Conservation (phyloP, 371 early-diverging fungal species). For the Polyrhizophydium stewartii region DNA sequence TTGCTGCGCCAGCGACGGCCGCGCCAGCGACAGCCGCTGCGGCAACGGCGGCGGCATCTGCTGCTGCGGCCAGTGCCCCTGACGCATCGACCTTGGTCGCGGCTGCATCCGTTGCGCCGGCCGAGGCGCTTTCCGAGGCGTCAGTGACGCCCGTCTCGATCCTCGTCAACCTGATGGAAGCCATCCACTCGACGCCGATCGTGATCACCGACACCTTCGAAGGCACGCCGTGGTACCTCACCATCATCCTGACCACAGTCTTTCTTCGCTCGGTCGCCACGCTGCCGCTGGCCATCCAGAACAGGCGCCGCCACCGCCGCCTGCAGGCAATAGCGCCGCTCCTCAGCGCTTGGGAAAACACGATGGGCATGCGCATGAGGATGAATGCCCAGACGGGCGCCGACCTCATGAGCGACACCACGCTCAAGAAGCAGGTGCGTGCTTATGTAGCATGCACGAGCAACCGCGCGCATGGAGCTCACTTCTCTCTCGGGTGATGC, state of each 20-base stretch:
- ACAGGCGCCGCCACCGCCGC: conserved; percentile 56
- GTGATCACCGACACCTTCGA: no score
- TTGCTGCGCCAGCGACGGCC: no score
- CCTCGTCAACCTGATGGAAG: neutral
- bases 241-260: conserved; percentile 58
- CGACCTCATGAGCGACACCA: no score
- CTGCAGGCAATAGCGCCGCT: conserved; percentile 59
- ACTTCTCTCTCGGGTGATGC: neutral
- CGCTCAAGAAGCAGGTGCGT: neutral
- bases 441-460: neutral
- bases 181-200: neutral
- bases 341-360: conserved; percentile 59
- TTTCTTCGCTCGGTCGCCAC: conserved; percentile 59
- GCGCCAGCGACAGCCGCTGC: no score
- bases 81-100: no score
- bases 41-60: no score
- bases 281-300: conserved; percentile 70
- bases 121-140: no score
- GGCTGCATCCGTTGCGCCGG: no score
- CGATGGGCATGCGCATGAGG: conserved; percentile 34
- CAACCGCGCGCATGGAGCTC: neutral
- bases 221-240: conserved; percentile 61
- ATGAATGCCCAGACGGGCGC: neutral
- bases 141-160: neutral
- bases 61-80: no score